These are phyloP conservation scores for Saccharomycopsis hybrid DNA, from an alignment of 1,139 yeast genomes.

Conservation along the genomic window DNA sequence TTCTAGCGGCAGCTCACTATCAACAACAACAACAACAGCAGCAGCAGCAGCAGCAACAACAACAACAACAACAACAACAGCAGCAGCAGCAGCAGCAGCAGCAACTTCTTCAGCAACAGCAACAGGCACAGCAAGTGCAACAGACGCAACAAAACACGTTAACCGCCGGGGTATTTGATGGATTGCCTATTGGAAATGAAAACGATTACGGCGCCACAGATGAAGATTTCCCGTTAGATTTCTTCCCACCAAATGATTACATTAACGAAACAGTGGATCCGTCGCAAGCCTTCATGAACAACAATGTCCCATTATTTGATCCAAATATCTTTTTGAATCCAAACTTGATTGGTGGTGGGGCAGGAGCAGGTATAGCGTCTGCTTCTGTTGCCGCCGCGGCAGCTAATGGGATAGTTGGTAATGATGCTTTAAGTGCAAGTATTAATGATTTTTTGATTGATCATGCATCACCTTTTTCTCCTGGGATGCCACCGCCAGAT, in stretches of 20 bases:
- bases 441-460: slow-evolving; percentile 19
- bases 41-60: background rate
- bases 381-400: background rate
- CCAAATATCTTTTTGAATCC: slow-evolving; percentile 20
- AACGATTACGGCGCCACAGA: slow-evolving; percentile 29
- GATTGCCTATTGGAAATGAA: background rate
- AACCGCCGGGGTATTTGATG: background rate
- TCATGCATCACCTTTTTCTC: slow-evolving; percentile 19
- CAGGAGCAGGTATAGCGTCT: slow-evolving; percentile 1
- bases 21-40: background rate
- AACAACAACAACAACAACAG: slow-evolving; percentile 1
- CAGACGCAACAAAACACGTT: background rate
- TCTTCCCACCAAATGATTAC: slow-evolving; percentile 36
- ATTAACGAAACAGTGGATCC: slow-evolving; percentile 20
- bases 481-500: slow-evolving; percentile 4
- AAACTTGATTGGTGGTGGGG: slow-evolving; percentile 6
- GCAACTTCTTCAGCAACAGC: background rate
- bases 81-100: slow-evolving; percentile 2
- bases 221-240: slow-evolving; percentile 67
- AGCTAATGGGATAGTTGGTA: background rate
- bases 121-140: background rate
- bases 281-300: slow-evolving; percentile 9
- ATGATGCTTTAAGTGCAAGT: background rate
- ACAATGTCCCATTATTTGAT: slow-evolving; percentile 18
- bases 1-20: too few relatives aligned